phyloP scores from a whole-genome alignment of 1,284 basidiomycete genomes.

The Puccinia polysora region DNA sequence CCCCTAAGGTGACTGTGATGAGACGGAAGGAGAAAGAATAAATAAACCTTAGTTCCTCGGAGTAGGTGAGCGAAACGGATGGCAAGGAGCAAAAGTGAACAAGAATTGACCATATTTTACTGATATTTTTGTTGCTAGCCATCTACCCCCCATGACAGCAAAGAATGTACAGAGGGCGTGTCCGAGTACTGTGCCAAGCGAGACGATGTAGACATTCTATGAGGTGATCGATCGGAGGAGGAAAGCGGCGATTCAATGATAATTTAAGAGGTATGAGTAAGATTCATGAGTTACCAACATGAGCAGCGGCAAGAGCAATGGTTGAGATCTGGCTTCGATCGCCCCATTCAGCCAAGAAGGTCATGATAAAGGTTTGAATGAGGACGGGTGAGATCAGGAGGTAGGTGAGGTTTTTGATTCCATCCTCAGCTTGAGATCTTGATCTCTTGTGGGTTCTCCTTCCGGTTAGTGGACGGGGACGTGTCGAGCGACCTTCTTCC shows the following conservation, averaged over 20 bases:
- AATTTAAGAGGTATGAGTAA: conserved; percentile 16
- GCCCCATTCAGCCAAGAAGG: conserved; percentile 97
- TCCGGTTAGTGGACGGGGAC: conserved; percentile 7
- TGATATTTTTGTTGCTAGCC: conserved; percentile 85
- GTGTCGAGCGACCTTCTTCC: conserved; percentile 6
- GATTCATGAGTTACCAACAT: conserved; percentile 62
- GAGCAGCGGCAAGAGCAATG: conserved; percentile 89
- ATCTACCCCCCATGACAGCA: conserved; percentile 84
- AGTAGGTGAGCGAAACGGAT: neutral
- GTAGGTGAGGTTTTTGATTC: conserved; percentile 73
- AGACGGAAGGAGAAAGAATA: neutral
- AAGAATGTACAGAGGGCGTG: conserved; percentile 82
- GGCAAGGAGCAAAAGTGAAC: neutral
- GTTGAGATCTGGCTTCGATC: conserved; percentile 96
- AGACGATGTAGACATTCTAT: conserved; percentile 72
- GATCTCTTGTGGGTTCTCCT: neutral
- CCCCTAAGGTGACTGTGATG: conserved; percentile 70
- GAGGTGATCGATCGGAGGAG: conserved; percentile 21
- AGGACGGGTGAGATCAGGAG: conserved; percentile 85
- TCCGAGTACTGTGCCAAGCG: conserved; percentile 81
- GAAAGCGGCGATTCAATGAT: neutral
- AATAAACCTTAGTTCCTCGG: neutral
- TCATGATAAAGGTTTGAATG: conserved; percentile 88
- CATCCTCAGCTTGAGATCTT: conserved; percentile 49
- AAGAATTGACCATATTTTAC: conserved; percentile 80